Evolutionary conservation across 2,329 filamentous ascomycete species (phyloP), one percentile per base, ranked within the genome.

Genomic region (Cordyceps pruinosa): DNA sequence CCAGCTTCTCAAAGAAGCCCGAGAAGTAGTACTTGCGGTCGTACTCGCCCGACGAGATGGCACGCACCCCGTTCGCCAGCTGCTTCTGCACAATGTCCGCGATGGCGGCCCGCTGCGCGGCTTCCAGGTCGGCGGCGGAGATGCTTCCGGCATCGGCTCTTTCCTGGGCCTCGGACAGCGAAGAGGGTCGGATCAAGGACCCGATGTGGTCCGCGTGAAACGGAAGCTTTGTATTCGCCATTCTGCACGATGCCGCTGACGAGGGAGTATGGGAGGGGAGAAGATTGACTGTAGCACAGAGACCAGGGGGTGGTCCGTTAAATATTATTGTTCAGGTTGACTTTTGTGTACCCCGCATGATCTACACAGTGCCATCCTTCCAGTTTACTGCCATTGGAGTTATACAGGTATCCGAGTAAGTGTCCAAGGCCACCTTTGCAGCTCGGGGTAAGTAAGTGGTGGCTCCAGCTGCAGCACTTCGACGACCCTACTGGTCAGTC

Each of bases 151-250:
- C 77, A 73, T 70, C 87, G 77, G 69, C 69, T n/a, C 68, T 61
- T 10, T 64, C 61, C 58, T 72, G 68, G 48, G 81, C 80, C 47
- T 82, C 75, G 15, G 87, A 75, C 26, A 90, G 78, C 52, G 79
- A 72, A 53, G 82, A 70, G 1, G 87, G 86, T 32, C 87, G 84
- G 58, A 89, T 80, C 32, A 90, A 76, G 15, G 86, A 89, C 50
- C 87, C 87, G 60, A 88, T 79, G 62, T 90, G 87, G 72, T 90
- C 87, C 59, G 86, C 85, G 66, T 87, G 80, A 72, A 88, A 89
- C 50, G 84, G 86, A 12, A 73, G 68, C 56, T 66, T 66, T 34
- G 65, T 62, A 37, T 26, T 49, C 13, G 17, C 28, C 46, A 58
- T 44, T 35, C 42, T 44, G 45, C 13, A 10, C 26, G 19, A 28